Conservation (phyloP, 2,329 filamentous ascomycete species). For the Didymella pinodella region DNA sequence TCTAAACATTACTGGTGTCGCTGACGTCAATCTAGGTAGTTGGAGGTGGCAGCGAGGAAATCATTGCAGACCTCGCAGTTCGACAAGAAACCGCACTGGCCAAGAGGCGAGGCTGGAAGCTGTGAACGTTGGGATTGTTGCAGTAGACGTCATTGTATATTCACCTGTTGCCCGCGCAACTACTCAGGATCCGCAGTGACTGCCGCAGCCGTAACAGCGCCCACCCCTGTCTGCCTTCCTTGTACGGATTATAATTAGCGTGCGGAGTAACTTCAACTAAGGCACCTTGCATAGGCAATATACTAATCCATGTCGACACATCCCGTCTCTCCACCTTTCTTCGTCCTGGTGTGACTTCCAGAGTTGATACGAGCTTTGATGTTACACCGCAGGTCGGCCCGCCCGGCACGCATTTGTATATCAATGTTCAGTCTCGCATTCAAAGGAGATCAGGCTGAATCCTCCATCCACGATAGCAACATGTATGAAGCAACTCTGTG, state of each 20-base stretch:
- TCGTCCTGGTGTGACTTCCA: slow-evolving; percentile 16
- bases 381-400: slow-evolving; percentile 16
- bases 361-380: slow-evolving; percentile 2
- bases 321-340: slow-evolving; percentile 18
- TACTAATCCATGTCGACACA: slow-evolving; percentile 6
- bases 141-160: background rate
- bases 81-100: slow-evolving; percentile 56
- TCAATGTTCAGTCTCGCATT: slow-evolving; percentile 1
- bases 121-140: slow-evolving; percentile 34
- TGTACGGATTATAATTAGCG: background rate
- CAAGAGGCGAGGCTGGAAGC: slow-evolving; percentile 56
- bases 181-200: slow-evolving; percentile 6
- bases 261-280: slow-evolving; percentile 9
- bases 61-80: slow-evolving; percentile 62
- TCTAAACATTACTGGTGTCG: background rate
- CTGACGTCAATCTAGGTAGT: slow-evolving; percentile 49
- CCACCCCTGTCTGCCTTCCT: slow-evolving; percentile 13
- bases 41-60: slow-evolving; percentile 63
- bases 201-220: slow-evolving; percentile 12
- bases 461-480: background rate
- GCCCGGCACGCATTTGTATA: slow-evolving; percentile 13
- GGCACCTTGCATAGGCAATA: slow-evolving; percentile 17
- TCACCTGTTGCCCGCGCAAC: background rate
- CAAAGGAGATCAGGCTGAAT: background rate
- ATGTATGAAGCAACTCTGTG: background rate